Evolutionary conservation across 2,329 filamentous ascomycete genomes (phyloP), one percentile per base, ranked within the genome.

Genomic region (Dactylonectria macrodidyma): DNA sequence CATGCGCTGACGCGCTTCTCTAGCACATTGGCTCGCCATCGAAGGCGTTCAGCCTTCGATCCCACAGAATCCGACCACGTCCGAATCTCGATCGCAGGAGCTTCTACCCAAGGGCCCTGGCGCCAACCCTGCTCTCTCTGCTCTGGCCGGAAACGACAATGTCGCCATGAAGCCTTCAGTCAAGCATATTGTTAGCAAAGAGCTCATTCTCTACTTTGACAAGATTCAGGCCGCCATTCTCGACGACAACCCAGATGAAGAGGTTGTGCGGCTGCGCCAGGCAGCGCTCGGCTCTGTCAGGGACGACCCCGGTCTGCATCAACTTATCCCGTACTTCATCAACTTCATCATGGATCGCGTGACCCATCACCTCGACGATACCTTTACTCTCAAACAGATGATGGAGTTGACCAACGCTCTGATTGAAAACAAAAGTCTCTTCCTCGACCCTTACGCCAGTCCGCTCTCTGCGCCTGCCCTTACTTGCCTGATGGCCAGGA

Each of bases 21-120:
- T 77, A 95, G 96, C 94, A 68, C 96, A 99, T 82, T 99, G 96
- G 95, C 91, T 98, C 68, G 95, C 96, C 24, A 94, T 99, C 56
- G 96, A 99, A 85, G 96, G 96, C 66, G 96, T 98, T 33, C 95
- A 99, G 79, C 96, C 96, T 2, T 93, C 95, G 1, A 98, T 98
- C 75, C 95, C 95, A 2, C 95, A 98, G 81, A 99, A 99, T 80
- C 96, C 96, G 7, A 96, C 95, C 2, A 91, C 93, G 6, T 90
- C 91, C 77, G 95, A 98, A 79, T 91, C 94, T 34, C 89, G 94
- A 67, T 91, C 92, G 59, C 92, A 95, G 78, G 95, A 98, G 76
- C 87, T 98, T 34, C 87, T 97, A 19, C 93, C 95, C 36, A 98
- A 98, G 83, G 95, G 95, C 6, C 92, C 94, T 3, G 94, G 94